These are phyloP conservation scores for Dalechampia spathulata DNA, from an alignment of 441 rosid genomes.

Conservation along the genomic window DNA sequence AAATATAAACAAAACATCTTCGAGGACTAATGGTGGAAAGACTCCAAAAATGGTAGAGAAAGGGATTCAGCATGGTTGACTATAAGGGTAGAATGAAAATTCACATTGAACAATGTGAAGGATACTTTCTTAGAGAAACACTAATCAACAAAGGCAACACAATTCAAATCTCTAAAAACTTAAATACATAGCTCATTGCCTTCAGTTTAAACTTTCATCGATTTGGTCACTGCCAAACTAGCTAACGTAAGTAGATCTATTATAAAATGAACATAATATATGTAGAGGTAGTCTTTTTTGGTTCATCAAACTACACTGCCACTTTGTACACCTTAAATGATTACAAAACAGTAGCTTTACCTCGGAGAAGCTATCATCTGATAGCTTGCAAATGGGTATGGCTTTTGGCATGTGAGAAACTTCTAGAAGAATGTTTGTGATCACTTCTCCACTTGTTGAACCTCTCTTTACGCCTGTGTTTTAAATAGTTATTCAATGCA, in stretches of 20 bases:
- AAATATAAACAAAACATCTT: not conserved
- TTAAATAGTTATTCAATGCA: not conserved
- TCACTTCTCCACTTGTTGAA: constrained; percentile 13
- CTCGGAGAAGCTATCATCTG: constrained; percentile 32
- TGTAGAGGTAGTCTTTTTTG: not conserved
- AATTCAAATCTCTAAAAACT: not conserved
- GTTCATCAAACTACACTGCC: not conserved
- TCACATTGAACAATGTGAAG: not conserved
- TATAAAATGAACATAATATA: not conserved
- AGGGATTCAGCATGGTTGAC: no score
- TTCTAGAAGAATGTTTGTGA: constrained; percentile 29
- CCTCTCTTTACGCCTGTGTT: constrained; percentile 33
- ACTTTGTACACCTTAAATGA: not conserved
- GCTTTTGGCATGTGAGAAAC: constrained; percentile 28
- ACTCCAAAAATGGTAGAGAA: no score
- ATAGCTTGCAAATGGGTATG: constrained; percentile 29
- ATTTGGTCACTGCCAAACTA: not conserved
- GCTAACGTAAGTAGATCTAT: not conserved
- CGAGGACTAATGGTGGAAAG: not conserved
- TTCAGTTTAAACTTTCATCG: not conserved
- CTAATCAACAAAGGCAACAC: not conserved
- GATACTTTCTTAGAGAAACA: not conserved
- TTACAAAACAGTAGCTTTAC: constrained; percentile 8
- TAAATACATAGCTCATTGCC: not conserved
- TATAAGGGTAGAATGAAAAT: no score